Base-by-base conservation (phyloP, 2,329 filamentous ascomycete genomes). In the Aspergillus sp. region DNA sequence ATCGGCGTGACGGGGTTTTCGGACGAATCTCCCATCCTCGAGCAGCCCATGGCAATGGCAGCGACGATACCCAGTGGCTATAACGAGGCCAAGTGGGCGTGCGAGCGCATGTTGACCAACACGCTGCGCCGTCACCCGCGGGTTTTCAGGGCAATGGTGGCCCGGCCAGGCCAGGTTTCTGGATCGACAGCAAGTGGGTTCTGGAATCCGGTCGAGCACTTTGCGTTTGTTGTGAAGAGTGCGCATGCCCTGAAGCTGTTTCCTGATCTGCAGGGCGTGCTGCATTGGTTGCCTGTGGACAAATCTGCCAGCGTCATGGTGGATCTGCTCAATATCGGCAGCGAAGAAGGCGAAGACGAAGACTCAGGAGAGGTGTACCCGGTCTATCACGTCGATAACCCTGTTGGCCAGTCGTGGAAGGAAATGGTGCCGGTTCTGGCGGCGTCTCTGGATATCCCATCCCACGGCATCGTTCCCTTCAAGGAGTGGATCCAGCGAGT, bases 161-260 rank as follows among this genome's bases (percentile, higher is more conserved):
- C 81, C 0, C 75, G 83, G 0, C 68, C 78, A 0, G 83, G 80
- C 0, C 84, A 86, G 66, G 80, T 86, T 37, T 73, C 82, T 0
- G 83, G 84, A 0, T 80, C 77, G 0, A 77, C 62, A 4, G 72
- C 56, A 0, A 83, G 70, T 55, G 83, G 83, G 0, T 79, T 78
- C 63, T 86, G 83, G 84, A 85, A 85, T 60, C 72, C 76, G 0
- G 73, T 76, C 25, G 82, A 85, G 65, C 80, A 84, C 59, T 66
- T 84, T 11, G 60, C 70, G 0, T 82, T 82, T 62, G 55, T 85
- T 19, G 63, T 83, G 57, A 83, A 84, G 65, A 81, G 77, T 0
- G 76, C 78, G 0, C 80, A 84, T 62, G 76, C 76, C 0, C 61
- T 84, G 0, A 64, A 69, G 1, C 72, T 65, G 0, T 62, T 80